A percentile compares a stretch with the other conserved stretches of the same genome.
Evolutionary conservation across 768 basidiomycete species (phyloP).

Genomic region (Leccinellum luteum): DNA sequence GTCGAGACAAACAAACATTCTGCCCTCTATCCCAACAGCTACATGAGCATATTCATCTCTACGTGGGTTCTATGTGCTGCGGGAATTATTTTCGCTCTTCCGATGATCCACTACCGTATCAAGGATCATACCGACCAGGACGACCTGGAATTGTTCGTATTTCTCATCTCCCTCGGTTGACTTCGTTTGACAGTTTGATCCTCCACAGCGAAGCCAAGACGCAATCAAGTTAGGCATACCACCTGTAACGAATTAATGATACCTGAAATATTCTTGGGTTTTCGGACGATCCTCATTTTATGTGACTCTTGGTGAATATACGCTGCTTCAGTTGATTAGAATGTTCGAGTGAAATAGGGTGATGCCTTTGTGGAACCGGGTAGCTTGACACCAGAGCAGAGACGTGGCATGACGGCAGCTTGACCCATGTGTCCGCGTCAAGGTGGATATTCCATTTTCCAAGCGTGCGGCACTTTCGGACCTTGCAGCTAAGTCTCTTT

Average conservation of each 20-base stretch:
- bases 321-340: not conserved
- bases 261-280: not conserved
- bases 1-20: not conserved
- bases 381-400: not conserved
- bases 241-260: not conserved
- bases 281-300: not conserved
- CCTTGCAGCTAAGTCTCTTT: not conserved
- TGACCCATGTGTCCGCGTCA: not conserved
- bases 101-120: slow-evolving; percentile 72
- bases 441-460: not conserved
- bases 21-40: slow-evolving; percentile 30
- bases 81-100: slow-evolving; percentile 64
- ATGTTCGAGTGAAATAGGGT: not conserved
- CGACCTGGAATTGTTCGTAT: slow-evolving; percentile 49
- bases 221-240: not conserved
- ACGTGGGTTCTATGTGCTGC: slow-evolving; percentile 71
- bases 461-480: not conserved
- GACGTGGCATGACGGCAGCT: not conserved
- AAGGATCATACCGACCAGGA: slow-evolving; percentile 54
- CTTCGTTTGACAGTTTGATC: not conserved
- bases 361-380: not conserved
- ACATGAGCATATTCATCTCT: slow-evolving; percentile 69
- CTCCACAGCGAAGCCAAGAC: slow-evolving; percentile 12
- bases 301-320: not conserved
- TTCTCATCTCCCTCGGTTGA: not conserved